Evolutionary conservation across 2,329 filamentous ascomycete genomes (phyloP).

Genomic region (Fusarium luffae): DNA sequence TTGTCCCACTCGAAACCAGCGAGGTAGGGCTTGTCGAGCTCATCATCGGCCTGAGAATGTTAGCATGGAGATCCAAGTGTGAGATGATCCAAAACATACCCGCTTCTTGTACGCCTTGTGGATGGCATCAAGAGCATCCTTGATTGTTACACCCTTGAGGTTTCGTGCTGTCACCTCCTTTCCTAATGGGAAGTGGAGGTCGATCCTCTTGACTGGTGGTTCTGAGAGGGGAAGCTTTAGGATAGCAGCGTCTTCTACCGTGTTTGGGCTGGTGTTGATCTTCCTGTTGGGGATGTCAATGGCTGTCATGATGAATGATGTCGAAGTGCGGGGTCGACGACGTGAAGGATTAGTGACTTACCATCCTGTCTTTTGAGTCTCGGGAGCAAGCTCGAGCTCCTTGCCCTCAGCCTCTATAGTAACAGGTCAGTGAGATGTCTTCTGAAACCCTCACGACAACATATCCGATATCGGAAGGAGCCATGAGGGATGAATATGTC

Average conservation of each 20-base stretch:
- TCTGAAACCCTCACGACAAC: not conserved
- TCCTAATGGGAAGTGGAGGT: slow-evolving; percentile 89
- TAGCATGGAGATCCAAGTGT: not conserved
- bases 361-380: slow-evolving; percentile 91
- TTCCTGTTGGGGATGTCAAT: slow-evolving; percentile 71
- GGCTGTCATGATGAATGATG: not conserved
- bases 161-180: slow-evolving; percentile 91
- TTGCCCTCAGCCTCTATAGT: slow-evolving; percentile 76
- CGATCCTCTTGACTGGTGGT: slow-evolving; percentile 92
- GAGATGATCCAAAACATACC: slow-evolving; percentile 62
- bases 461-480: slow-evolving; percentile 24
- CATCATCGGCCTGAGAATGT: slow-evolving; percentile 80
- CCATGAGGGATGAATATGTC: slow-evolving; percentile 1
- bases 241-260: slow-evolving; percentile 83
- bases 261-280: slow-evolving; percentile 85
- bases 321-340: slow-evolving; percentile 8
- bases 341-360: slow-evolving; percentile 58
- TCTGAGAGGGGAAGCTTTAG: slow-evolving; percentile 84
- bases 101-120: slow-evolving; percentile 97
- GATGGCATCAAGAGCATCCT: slow-evolving; percentile 95
- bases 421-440: slow-evolving; percentile 29
- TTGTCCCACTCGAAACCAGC: slow-evolving; percentile 97
- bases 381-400: slow-evolving; percentile 77
- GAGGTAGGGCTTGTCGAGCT: slow-evolving; percentile 87
- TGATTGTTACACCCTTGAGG: slow-evolving; percentile 94